Conservation (phyloP, 2,329 filamentous ascomycete species). For the Pyricularia pennisetigena region DNA sequence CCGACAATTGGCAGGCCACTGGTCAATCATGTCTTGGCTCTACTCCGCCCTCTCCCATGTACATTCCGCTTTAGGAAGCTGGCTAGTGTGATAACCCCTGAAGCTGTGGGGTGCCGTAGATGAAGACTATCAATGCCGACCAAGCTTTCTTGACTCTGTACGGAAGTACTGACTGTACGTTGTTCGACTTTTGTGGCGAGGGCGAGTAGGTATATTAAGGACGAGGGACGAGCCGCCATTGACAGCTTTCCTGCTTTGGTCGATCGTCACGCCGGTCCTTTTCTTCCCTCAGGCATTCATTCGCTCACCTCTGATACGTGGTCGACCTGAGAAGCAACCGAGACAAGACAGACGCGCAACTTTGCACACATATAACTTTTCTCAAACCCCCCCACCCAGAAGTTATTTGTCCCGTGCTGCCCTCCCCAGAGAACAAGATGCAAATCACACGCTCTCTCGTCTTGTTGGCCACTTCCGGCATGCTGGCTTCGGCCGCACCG, state of each 20-base stretch:
- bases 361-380: background rate
- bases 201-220: background rate
- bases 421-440: background rate
- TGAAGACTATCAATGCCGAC: background rate
- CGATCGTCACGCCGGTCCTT: background rate
- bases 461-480: slow-evolving; percentile 10
- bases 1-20: background rate
- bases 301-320: background rate
- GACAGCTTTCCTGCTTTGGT: background rate
- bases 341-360: too few relatives aligned
- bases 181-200: background rate
- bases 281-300: background rate
- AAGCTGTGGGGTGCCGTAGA: background rate
- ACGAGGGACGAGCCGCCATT: background rate
- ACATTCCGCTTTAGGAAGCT: slow-evolving; percentile 2
- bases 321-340: background rate
- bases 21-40: background rate
- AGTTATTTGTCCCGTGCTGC: background rate
- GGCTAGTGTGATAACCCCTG: background rate
- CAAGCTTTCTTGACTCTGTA: background rate
- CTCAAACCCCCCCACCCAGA: background rate
- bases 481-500: slow-evolving; percentile 9
- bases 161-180: background rate
- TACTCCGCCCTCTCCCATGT: background rate
- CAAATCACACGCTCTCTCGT: slow-evolving; percentile 3